A percentile compares a stretch with the other conserved stretches of the same genome.
Conservation (phyloP, 2,329 filamentous ascomycete genomes). For the Trichoderma sp. region DNA sequence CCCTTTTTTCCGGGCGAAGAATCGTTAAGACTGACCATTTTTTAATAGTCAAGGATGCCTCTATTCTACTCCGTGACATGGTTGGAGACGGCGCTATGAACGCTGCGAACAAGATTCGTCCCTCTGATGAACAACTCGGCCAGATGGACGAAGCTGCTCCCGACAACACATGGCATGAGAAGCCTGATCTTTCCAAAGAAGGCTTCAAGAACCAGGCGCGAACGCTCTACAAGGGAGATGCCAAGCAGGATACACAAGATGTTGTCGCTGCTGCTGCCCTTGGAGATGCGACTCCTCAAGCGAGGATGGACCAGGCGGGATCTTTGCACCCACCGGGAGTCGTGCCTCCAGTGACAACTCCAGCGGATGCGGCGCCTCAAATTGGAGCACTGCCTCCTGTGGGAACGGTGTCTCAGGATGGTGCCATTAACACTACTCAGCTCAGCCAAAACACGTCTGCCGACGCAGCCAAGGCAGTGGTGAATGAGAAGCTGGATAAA, state of each 20-base stretch:
- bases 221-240: constrained; percentile 57
- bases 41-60: constrained; percentile 72
- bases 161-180: constrained; percentile 93
- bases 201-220: constrained; percentile 70
- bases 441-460: constrained; percentile 43
- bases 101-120: constrained; percentile 73
- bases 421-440: background rate
- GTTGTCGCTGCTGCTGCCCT: constrained; percentile 59
- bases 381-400: constrained; percentile 47
- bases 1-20: too few relatives aligned
- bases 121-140: constrained; percentile 71
- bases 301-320: background rate
- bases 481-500: constrained; percentile 59
- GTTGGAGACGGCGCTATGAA: constrained; percentile 85
- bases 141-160: constrained; percentile 83
- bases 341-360: constrained; percentile 30
- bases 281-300: constrained; percentile 36
- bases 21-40: constrained; percentile 28
- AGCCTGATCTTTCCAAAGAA: constrained; percentile 72
- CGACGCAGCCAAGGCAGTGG: constrained; percentile 43
- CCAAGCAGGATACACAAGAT: constrained; percentile 61
- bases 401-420: background rate
- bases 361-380: constrained; percentile 37
- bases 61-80: constrained; percentile 82
- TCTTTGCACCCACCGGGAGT: background rate